These are phyloP conservation scores for Cryomyces minteri DNA, from an alignment of 495 filamentous ascomycete species.

Conservation along the genomic window DNA sequence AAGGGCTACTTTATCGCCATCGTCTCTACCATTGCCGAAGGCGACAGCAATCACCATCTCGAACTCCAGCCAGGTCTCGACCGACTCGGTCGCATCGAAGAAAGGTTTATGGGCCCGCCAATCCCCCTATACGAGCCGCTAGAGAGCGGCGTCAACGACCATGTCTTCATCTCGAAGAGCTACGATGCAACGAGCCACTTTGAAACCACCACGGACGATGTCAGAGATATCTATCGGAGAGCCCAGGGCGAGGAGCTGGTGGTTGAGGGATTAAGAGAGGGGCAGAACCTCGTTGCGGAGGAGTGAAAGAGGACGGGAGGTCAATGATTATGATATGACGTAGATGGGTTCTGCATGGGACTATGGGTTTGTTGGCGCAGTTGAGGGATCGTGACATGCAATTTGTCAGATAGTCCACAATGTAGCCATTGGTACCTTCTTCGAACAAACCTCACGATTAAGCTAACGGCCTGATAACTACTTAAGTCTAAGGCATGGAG, in stretches of 20 bases:
- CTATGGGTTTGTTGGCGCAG: no score
- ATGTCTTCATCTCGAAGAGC: conserved; percentile 95
- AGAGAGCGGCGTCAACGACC: conserved; percentile 69
- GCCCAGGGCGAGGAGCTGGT: conserved; percentile 78
- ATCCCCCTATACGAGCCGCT: conserved; percentile 89
- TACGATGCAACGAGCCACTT: conserved; percentile 98
- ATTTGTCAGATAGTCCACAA: no score
- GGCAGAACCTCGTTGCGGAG: conserved; percentile 20
- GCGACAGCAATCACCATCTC: conserved; percentile 76
- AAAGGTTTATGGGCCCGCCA: conserved; percentile 87
- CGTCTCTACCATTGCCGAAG: conserved; percentile 93
- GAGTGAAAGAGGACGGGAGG: conserved; percentile 7
- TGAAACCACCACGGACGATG: conserved; percentile 81
- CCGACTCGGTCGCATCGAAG: conserved; percentile 81
- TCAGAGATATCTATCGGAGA: conserved; percentile 81
- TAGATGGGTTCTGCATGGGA: no score
- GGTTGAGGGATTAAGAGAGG: conserved; percentile 27
- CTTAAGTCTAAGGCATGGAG: no score
- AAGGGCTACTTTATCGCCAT: conserved; percentile 99
- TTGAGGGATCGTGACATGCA: no score
- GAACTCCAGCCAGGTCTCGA: conserved; percentile 91
- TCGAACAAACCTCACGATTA: no score
- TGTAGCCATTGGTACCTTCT: no score
- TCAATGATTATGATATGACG: no score
- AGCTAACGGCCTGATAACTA: no score